A percentile compares a stretch with the other conserved stretches of the same genome.
phyloP scores from a whole-genome alignment of 345 rosid genomes.

The Boechera retrofracta region DNA sequence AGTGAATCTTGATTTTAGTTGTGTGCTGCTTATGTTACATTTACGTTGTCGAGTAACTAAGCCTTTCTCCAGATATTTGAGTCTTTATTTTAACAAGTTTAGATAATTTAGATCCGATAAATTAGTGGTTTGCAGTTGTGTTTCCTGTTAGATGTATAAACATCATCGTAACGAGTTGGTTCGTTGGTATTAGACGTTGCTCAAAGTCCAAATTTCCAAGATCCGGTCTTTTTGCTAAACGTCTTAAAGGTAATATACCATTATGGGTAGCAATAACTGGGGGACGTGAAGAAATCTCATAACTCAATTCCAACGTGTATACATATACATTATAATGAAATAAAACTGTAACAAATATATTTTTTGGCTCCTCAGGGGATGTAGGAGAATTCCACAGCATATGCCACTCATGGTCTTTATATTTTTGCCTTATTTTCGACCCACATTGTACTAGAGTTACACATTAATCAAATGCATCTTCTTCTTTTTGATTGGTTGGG shows the following conservation, averaged over 20 bases:
- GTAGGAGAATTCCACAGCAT: no score
- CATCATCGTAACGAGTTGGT: constrained; percentile 88
- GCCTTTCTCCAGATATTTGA: background rate
- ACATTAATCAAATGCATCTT: no score
- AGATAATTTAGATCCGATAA: background rate
- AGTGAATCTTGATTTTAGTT: constrained; percentile 23
- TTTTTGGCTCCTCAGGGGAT: no score
- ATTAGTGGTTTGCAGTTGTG: constrained; percentile 39
- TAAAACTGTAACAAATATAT: no score
- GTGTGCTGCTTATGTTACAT: constrained; percentile 1
- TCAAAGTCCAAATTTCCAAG: constrained; percentile 76
- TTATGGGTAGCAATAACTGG: no score
- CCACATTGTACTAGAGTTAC: no score
- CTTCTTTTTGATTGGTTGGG: no score
- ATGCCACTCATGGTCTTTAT: no score
- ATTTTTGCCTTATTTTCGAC: no score
- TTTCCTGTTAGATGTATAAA: constrained; percentile 89
- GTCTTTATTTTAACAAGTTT: background rate
- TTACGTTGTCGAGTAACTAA: no score
- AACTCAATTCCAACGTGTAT: background rate
- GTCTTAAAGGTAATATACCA: no score
- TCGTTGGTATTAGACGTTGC: constrained; percentile 87
- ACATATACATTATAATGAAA: background rate
- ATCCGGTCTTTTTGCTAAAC: constrained; percentile 54
- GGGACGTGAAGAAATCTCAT: no score